These are phyloP conservation scores for Polychaeton citri DNA, from an alignment of 2,329 filamentous ascomycete genomes.

Conservation along the genomic window DNA sequence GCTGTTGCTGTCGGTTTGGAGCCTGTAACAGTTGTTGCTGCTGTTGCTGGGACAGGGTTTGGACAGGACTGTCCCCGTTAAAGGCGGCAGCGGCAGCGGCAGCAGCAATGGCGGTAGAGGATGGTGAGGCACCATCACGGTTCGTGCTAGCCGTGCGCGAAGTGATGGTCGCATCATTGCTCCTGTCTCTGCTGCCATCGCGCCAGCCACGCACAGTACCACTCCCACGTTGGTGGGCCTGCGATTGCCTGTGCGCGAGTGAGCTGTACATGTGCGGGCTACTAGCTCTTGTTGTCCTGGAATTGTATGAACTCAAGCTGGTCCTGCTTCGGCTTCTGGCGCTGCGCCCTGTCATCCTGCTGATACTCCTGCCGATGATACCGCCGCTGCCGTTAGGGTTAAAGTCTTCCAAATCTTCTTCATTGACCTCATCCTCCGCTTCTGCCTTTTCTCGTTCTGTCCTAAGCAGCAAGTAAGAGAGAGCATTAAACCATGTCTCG, in stretches of 20 bases:
- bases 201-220: background rate
- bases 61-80: no score
- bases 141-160: no score
- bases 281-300: conserved; percentile 49
- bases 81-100: background rate
- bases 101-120: background rate
- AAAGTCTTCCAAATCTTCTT: conserved; percentile 60
- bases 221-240: background rate
- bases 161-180: background rate
- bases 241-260: background rate
- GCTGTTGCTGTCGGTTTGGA: background rate
- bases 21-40: no score
- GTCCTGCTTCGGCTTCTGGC: conserved; percentile 15
- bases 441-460: conserved; percentile 37
- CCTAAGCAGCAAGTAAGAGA: conserved; percentile 81
- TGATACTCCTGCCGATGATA: conserved; percentile 33
- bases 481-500: conserved; percentile 96
- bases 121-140: no score
- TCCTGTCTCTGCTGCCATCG: background rate
- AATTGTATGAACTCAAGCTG: conserved; percentile 27
- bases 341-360: conserved; percentile 39
- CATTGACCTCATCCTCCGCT: conserved; percentile 43
- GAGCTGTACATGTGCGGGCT: conserved; percentile 37
- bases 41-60: no score
- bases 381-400: conserved; percentile 45